Percentiles rank a stretch among this genome's conserved stretches.
These are phyloP conservation scores for Tetratostichococcus sp. DNA, from an alignment of 139 green algal genomes.

Conservation along the genomic window DNA sequence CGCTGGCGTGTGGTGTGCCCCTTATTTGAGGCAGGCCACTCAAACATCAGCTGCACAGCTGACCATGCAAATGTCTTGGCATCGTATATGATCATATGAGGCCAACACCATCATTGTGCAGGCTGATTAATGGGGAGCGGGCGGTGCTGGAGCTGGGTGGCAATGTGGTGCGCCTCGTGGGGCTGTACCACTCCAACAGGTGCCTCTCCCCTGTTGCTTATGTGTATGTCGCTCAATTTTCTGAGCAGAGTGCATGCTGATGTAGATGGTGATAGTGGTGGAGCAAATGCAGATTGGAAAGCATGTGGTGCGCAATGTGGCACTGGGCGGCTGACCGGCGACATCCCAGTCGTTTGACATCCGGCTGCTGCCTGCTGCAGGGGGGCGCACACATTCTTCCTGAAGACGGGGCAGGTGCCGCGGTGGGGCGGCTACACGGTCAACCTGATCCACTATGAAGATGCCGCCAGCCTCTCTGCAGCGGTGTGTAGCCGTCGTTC, in stretches of 20 bases:
- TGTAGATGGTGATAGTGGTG: too few relatives aligned
- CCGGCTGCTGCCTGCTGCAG: neutral
- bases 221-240: too few relatives aligned
- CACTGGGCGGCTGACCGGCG: too few relatives aligned
- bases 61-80: too few relatives aligned
- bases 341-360: too few relatives aligned
- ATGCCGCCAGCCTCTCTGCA: constrained; percentile 75
- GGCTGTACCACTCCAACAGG: constrained; percentile 84
- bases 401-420: constrained; percentile 53
- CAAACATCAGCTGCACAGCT: too few relatives aligned
- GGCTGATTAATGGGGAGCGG: constrained; percentile 72
- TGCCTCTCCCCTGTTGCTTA: neutral
- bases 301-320: too few relatives aligned
- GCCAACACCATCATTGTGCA: constrained; percentile 10
- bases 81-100: too few relatives aligned
- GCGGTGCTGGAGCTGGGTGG: constrained; percentile 71
- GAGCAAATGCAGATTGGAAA: too few relatives aligned
- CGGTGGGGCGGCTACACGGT: constrained; percentile 71
- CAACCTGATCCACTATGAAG: constrained; percentile 99
- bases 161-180: constrained; percentile 87
- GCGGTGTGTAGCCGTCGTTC: constrained; percentile 20
- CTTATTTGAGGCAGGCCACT: too few relatives aligned
- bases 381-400: constrained; percentile 92
- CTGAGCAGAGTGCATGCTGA: too few relatives aligned
- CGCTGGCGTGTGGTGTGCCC: too few relatives aligned